Base-by-base conservation (phyloP, 768 basidiomycete genomes). In the Pleurotus platypus region DNA sequence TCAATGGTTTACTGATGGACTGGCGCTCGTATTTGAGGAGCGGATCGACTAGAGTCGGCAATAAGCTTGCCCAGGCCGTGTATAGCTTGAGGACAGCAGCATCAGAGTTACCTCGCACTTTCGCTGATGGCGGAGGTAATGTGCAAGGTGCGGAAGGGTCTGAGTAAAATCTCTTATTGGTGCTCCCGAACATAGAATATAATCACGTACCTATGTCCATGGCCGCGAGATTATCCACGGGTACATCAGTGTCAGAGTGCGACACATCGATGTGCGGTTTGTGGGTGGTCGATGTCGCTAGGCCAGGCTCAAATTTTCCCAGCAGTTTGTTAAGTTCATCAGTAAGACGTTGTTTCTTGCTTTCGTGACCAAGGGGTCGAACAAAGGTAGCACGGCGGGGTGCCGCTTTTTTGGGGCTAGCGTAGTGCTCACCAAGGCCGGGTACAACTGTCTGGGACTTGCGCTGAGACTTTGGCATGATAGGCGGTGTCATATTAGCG, bases 391-490 rank as follows among this genome's bases (percentile, higher is more conserved):
- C 26, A 9, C 48, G 24, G n/a, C 46, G 56, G 16, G 45, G 46
- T 15, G 40, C 40, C 2, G 15, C 18, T 40, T 49, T 47, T 26
- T 49, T 45, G 20, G 56, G 46, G 37, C 56, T 57, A 46, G 56
- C 18, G 24, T 30, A 57, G 30, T 57, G 56, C 39, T 48, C 30
- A 13, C 56, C 56, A 11, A 49, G 12, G 20, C 56, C 56, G 38
- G 46, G 12, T 18, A 30, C 20, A n/a, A 46, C 13, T 13, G 26
- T 45, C n/a, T 57, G 56, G 26, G 18, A 11, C 7, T 22, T 35
- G 42, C 46, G 56, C n/a, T 35, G 20, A 35, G 45, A 24, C 18
- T 43, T 43, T 26, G 38, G 27, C 46, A 57, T 57, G 38, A 16
- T 13, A 38, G 39, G 15, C 16, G 15, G 40, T 38, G 37, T 16